These are phyloP conservation scores for Ambrosia artemisiifolia DNA, from an alignment of 129 eudicot genomes.

Conservation along the genomic window DNA sequence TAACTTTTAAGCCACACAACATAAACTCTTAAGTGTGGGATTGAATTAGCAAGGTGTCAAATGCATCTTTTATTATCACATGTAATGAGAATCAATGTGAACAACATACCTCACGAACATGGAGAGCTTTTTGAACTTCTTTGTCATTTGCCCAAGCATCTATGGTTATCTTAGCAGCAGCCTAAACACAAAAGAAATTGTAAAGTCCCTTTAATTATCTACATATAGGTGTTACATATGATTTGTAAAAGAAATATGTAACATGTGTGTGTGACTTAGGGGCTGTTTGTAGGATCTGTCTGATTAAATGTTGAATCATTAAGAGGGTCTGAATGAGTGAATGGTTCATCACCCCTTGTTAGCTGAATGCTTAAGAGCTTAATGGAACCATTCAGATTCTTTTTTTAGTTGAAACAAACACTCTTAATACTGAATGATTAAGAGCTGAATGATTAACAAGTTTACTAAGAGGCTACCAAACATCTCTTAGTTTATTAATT, in stretches of 20 bases:
- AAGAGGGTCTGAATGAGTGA: no score
- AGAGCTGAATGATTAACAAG: no score
- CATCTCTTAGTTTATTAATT: neutral
- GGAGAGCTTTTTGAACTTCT: constrained; percentile 29
- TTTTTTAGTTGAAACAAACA: no score
- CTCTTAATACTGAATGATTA: no score
- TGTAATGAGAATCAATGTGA: neutral
- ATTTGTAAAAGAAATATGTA: neutral
- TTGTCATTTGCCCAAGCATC: constrained; percentile 19
- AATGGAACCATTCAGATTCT: no score
- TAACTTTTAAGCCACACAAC: no score
- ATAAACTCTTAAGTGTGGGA: neutral
- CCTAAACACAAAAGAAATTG: neutral
- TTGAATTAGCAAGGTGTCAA: neutral
- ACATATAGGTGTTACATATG: neutral
- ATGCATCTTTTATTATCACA: neutral
- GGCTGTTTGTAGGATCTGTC: no score
- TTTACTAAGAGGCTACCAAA: neutral
- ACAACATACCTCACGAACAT: constrained; percentile 36
- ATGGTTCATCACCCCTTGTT: no score
- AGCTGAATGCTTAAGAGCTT: neutral
- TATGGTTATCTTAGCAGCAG: neutral
- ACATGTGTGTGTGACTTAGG: no score
- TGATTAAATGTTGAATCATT: no score
- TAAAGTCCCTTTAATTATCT: neutral